Base-by-base conservation (phyloP, 306 rosid genomes). In the Trichosanthes cucumerina region DNA sequence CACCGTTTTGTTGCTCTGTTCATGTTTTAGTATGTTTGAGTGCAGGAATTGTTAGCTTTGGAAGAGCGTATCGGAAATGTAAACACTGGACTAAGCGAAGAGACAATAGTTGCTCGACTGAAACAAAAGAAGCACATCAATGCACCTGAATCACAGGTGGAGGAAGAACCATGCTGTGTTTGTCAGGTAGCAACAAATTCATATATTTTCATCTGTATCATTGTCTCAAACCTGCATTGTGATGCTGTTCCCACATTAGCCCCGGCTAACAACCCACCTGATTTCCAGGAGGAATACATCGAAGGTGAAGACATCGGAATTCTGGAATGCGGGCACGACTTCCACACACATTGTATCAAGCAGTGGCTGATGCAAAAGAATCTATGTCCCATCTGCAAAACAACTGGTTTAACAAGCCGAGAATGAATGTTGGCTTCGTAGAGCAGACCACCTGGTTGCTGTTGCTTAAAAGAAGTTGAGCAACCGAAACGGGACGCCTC, bases 1-100 rank as follows among this genome's bases (percentile, higher is more conserved):
- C 3, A 11, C 57, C 28, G 16, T 8, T 74, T 33, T 31, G 78
- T 50, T 52, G 63, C 28, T 6, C n/a, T 34, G 44, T 33, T 74
- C 62, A 24, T 36, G 54, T 53, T 23, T 11, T 10, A 53, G 28
- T 38, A 71, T 68, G 14, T 47, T 47, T 5, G 52, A 59, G 66
- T 82, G 54, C 69, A 96, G 99, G 99, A 96, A 80, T 81, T 96
- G 54, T 71, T 96, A 86, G 99, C 99, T 62, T 86, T 96, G 79
- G 99, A 92, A 87, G 99, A 96, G 85, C 96, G 98, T 44, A 96
- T 96, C 0, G 99, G 99, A 80, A 92, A 91, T 52, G 99, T 96
- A 65, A 96, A 80, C 82, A 96, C 98, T 0, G 99, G 99, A 74
- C 85, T 96, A 82, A 89, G 68, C 56, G 99, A 96, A 84, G 99